Evolutionary conservation across 1,139 yeast species (phyloP), one percentile per base, ranked within the genome.

Genomic region (Taphrina confusa): DNA sequence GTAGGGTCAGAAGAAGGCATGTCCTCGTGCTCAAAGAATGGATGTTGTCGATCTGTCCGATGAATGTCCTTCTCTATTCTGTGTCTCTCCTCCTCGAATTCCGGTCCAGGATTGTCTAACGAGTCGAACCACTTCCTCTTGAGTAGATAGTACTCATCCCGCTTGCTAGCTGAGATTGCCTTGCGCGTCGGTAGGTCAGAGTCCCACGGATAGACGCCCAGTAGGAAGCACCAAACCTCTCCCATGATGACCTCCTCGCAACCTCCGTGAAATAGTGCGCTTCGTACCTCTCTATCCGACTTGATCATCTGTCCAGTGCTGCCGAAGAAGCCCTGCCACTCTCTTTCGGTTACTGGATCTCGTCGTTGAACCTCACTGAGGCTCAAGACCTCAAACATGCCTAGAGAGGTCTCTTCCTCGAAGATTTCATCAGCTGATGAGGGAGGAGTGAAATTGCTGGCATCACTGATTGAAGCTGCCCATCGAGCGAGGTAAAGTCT

Each of bases 61-160:
- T 85, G 88, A 27, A 92, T 88, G 73, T 92, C 99, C 72, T 92
- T 92, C 68, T 91, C 96, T 65, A 94, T 91, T 63, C 97, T 63
- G 82, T 83, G 65, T 84, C 84, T 71, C 90, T 97, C 73, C 88
- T 97, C 68, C 79, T 81, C 92, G 95, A 91, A 71, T 82, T 89
- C 57, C 4, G 62, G 44, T 82, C 86, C 64, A 85, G 85, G 42
- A 75, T 74, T 54, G 82, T 71, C 69, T 82, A 80, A 84, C 57
- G 80, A 76, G 65, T 82, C 82, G 14, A 82, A 79, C 91, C 95
- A 87, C 62, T 78, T 74, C 61, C 83, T 78, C 68, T 87, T 85
- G 63, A 83, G 79, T 33, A 83, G 82, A 45, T 79, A 76, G 70
- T 91, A 92, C 56, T 84, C 83, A 51, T 81, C 80, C 27, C 79